Base-by-base conservation (phyloP, 2,329 filamentous ascomycete species). In the Fonsecaea pedrosoi region DNA sequence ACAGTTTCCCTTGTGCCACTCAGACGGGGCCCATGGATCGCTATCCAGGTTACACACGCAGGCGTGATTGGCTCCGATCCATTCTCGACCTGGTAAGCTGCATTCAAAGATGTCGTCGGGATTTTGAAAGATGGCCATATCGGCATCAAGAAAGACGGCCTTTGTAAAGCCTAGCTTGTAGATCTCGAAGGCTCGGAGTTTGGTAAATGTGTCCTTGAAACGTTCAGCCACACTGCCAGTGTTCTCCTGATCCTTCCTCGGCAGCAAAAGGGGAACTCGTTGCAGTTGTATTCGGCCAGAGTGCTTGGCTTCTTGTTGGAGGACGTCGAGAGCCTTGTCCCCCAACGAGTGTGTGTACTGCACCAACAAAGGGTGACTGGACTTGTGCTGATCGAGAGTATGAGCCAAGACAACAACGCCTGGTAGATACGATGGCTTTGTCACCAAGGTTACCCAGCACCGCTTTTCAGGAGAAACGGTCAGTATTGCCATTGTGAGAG, bases 181-280 rank as follows among this genome's bases (percentile, higher is more conserved):
- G 3, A 82, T 66, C 63, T 84, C 79, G 71, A 86, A 85, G 25
- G 84, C 83, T n/a, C 82, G 80, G 2, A 86, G 77, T 70, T 86
- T 85, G 2, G 83, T 85, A 81, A 83, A 85, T 3, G 84, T 86
- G 69, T 86, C 84, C 64, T 77, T 78, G 74, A 85, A 85, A 25
- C 83, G 80, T 65, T 83, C 79, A 0, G 83, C 82, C 37, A 86
- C 83, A 65, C 79, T 77, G 48, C 42, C 57, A 58, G 77, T 73
- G 40, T 75, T 74, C 55, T 74, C 73, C 35, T 68, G 64, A 12
- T 68, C 70, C 4, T 72, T 67, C 32, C 77, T 74, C 25, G 82
- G 78, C 4, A 80, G 74, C 1, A 86, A 74, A 21, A 80, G 77
- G 15, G 80, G 73, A 57, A 83, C 78, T 15, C 77, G 70, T 15